These are phyloP conservation scores for Sclerotinia borealis DNA, from an alignment of 2,329 filamentous ascomycete genomes.

Conservation along the genomic window DNA sequence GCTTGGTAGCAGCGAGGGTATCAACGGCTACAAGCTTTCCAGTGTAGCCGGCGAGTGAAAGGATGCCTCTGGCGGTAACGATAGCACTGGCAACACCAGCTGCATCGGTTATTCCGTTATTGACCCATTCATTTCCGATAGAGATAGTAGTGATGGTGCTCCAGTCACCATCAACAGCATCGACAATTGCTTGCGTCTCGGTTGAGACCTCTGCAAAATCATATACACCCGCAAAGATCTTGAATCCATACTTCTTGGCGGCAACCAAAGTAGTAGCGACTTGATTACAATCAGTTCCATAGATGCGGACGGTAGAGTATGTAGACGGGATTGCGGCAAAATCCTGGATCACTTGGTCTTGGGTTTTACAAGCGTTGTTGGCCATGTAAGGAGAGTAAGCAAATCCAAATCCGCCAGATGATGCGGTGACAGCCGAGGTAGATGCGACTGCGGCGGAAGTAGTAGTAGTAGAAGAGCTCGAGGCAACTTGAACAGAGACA, in stretches of 20 bases:
- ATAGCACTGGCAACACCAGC: slow-evolving; percentile 53
- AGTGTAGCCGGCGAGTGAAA: slow-evolving; percentile 58
- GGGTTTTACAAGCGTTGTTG: slow-evolving; percentile 59
- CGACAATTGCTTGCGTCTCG: slow-evolving; percentile 54
- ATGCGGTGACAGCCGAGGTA: slow-evolving; percentile 6
- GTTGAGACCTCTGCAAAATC: slow-evolving; percentile 42
- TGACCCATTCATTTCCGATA: slow-evolving; percentile 77
- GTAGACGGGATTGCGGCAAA: slow-evolving; percentile 46
- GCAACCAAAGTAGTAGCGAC: slow-evolving; percentile 58
- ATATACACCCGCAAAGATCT: slow-evolving; percentile 71
- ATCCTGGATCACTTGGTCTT: slow-evolving; percentile 57
- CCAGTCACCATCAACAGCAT: slow-evolving; percentile 58
- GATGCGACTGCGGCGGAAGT: slow-evolving; percentile 12
- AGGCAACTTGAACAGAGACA: slow-evolving; percentile 4
- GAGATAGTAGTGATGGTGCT: slow-evolving; percentile 61
- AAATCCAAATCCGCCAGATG: slow-evolving; percentile 39
- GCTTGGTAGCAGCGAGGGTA: slow-evolving; percentile 62
- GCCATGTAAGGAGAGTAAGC: slow-evolving; percentile 52
- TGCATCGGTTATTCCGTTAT: slow-evolving; percentile 50
- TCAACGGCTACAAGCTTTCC: slow-evolving; percentile 77
- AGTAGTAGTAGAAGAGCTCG: slow-evolving; percentile 16
- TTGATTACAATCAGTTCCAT: slow-evolving; percentile 75
- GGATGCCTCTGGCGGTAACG: slow-evolving; percentile 46
- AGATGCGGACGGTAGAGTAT: slow-evolving; percentile 65
- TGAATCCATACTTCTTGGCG: slow-evolving; percentile 57